Conservation (phyloP, 495 filamentous ascomycete genomes). For the Penicillium turbatum region DNA sequence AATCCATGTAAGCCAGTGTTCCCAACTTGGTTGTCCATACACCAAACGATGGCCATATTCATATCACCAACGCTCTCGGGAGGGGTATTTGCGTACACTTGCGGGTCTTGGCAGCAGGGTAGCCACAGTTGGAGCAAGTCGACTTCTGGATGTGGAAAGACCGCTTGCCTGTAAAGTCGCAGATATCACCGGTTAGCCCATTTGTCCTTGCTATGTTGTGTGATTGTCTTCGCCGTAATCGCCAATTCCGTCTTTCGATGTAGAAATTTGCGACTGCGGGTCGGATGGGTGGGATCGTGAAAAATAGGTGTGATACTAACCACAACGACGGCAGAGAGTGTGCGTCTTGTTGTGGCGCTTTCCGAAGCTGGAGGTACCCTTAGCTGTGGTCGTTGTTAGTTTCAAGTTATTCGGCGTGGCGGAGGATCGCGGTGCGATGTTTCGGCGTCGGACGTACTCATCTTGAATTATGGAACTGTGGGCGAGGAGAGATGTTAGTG, state of each 20-base stretch:
- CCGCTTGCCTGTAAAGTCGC: constrained; percentile 64
- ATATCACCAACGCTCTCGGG: constrained; percentile 15
- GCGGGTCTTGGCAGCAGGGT: constrained; percentile 92
- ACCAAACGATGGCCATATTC: constrained; percentile 8
- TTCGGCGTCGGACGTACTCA: constrained; percentile 53
- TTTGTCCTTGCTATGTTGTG: constrained; percentile 2
- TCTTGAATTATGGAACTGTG: constrained; percentile 56
- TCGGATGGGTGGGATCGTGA: constrained; percentile 14
- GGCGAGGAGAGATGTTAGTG: constrained; percentile 18
- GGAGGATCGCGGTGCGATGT: constrained; percentile 23
- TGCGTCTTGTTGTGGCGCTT: constrained; percentile 99
- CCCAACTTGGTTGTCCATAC: constrained; percentile 3
- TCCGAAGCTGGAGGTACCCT: constrained; percentile 96
- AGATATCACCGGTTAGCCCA: constrained; percentile 32
- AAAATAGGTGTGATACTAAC: constrained; percentile 56
- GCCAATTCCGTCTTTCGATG: constrained; percentile 16
- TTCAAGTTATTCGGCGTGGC: constrained; percentile 28
- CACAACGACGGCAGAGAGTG: constrained; percentile 98
- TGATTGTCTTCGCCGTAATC: constrained; percentile 12
- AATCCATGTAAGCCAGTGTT: constrained; percentile 30
- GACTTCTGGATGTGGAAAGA: constrained; percentile 99
- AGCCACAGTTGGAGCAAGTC: constrained; percentile 94
- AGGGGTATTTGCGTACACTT: constrained; percentile 77
- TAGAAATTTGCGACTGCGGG: constrained; percentile 25
- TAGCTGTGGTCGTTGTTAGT: constrained; percentile 57